Base-by-base conservation (phyloP, 164 flowering plant species). In the Magnolia sinica region DNA sequence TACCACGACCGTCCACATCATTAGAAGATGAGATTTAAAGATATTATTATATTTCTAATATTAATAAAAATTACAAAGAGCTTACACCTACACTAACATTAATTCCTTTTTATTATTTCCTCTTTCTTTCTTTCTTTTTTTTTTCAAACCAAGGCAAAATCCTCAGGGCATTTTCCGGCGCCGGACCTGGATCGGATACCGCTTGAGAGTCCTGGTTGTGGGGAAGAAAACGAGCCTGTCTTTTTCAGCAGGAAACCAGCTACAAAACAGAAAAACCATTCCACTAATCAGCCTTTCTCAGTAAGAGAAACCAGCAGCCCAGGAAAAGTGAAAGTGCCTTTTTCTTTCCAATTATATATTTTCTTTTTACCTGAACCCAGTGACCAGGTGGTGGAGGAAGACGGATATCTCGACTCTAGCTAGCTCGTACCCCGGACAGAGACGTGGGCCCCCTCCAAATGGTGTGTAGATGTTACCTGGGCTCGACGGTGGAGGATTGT, bases 171-270 rank as follows among this genome's bases (percentile, higher is more conserved):
- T 5, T 75, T 75, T 68, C 20, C 79, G 50, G 19, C 86, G 89
- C 23, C 84, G 80, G 74, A 92, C 86, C 10, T 75, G 71, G 76
- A 96, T 88, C 0, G 99, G 99, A 68, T 90, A 94, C 14, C 94
- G 85, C 85, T 96, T 96, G 72, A 86, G 95, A 49, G 93, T 92
- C 76, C 98, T 81, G 1, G 98, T 96, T 7, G 99, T 94, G 0
- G 99, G 98, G 73, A 96, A 96, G 88, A 92, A 96, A 7, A 94
- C 89, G 76, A 96, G 70, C 90, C 90, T 94, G 78, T 96, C 99
- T 22, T 91, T 87, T 69, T 92, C 98, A 0, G 97, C 92, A 0
- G 96, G 87, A 61, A 29, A 84, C 98, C 97, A 94, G 73, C 97
- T 96, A 93, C 70, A 24, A 6, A 52, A 16, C 4, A 1, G 8